Evolutionary conservation across 169 alveolate species (phyloP).

Genomic region (Eimeria tenella): DNA sequence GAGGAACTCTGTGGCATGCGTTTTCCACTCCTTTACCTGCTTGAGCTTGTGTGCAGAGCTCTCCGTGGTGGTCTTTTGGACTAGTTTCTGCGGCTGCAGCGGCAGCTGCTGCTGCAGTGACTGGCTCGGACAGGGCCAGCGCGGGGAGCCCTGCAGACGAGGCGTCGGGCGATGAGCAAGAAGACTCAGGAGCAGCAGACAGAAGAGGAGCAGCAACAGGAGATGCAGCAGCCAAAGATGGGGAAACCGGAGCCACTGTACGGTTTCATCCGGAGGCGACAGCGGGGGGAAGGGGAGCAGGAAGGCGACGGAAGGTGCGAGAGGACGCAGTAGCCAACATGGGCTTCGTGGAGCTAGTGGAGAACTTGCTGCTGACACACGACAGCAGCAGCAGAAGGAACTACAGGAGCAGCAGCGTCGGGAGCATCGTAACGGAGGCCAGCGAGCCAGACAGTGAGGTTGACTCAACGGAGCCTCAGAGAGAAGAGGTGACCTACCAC

Average conservation of each 20-base stretch:
- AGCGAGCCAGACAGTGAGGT: slow-evolving; percentile 63
- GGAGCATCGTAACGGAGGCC: slow-evolving; percentile 44
- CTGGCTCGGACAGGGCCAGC: neutral
- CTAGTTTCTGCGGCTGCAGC: slow-evolving; percentile 49
- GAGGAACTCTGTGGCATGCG: neutral
- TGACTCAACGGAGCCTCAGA: neutral
- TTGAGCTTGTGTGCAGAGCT: slow-evolving; percentile 12
- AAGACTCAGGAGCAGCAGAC: neutral
- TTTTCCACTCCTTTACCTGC: neutral
- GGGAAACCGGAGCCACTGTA: neutral
- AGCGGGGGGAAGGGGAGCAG: slow-evolving; percentile 25
- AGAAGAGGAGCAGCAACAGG: neutral
- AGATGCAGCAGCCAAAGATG: slow-evolving; percentile 18
- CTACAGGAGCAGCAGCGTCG: slow-evolving; percentile 52
- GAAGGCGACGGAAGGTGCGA: slow-evolving; percentile 26
- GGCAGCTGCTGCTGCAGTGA: slow-evolving; percentile 50
- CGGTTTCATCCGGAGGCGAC: slow-evolving; percentile 47
- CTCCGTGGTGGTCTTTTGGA: slow-evolving; percentile 64
- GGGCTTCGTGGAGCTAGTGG: slow-evolving; percentile 66
- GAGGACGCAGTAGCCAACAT: slow-evolving; percentile 50
- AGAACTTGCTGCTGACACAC: slow-evolving; percentile 49
- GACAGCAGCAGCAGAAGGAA: slow-evolving; percentile 57
- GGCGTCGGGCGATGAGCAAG: slow-evolving; percentile 20
- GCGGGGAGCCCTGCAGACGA: slow-evolving; percentile 41
- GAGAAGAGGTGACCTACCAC: neutral